Conservation (phyloP, 2,329 filamentous ascomycete genomes). For the Botrytis elliptica region DNA sequence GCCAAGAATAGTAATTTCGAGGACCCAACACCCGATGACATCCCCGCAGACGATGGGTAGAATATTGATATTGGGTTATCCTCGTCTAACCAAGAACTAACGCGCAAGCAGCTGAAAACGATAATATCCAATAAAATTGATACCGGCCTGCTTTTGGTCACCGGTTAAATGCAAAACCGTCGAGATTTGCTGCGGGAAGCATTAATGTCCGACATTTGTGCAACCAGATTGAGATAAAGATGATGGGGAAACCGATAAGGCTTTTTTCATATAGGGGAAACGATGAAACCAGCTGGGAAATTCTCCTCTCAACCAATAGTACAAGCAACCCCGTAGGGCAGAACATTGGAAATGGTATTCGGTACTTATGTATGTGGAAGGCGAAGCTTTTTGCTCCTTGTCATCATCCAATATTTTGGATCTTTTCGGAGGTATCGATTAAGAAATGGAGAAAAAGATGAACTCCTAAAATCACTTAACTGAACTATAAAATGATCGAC, state of each 20-base stretch:
- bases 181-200: neutral
- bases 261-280: neutral
- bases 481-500: slow-evolving; percentile 8
- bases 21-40: neutral
- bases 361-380: slow-evolving; percentile 13
- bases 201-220: neutral
- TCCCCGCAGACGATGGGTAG: neutral
- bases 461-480: neutral
- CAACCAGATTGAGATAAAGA: neutral
- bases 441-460: neutral
- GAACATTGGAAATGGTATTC: neutral
- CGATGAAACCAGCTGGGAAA: neutral
- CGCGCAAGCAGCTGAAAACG: neutral
- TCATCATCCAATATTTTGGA: neutral
- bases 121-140: neutral
- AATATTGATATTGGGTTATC: neutral
- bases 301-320: neutral
- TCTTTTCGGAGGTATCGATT: neutral
- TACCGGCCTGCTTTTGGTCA: neutral
- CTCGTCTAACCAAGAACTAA: neutral
- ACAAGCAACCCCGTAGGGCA: neutral
- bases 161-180: neutral
- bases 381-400: slow-evolving; percentile 8
- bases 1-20: neutral
- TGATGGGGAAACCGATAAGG: slow-evolving; percentile 13